These are phyloP conservation scores for Diophrys appendiculata DNA, from an alignment of 73 alveolate genomes.

Conservation along the genomic window DNA sequence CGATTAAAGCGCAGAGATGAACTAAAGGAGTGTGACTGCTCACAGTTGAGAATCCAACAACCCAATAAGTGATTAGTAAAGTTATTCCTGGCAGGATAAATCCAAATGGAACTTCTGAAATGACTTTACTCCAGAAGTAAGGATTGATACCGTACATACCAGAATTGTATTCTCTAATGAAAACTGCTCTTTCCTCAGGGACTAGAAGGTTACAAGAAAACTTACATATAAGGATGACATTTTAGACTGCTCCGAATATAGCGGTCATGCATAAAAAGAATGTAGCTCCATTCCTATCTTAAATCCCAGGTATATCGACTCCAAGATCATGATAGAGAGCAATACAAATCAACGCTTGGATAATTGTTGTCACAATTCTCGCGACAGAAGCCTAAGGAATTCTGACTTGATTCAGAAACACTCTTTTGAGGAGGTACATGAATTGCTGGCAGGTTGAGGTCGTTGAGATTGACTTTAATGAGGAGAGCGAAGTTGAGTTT, in stretches of 20 bases:
- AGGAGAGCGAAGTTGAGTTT: too few species aligned
- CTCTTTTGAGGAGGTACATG: slow-evolving; percentile 15
- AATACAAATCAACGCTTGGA: neutral
- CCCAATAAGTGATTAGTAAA: too few species aligned
- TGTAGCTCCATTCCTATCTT: slow-evolving; percentile 46
- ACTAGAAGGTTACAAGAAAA: slow-evolving; percentile 44
- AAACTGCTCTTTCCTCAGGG: slow-evolving; percentile 74
- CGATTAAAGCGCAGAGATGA: too few species aligned
- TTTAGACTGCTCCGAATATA: slow-evolving; percentile 41
- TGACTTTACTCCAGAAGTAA: slow-evolving; percentile 61
- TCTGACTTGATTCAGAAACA: slow-evolving; percentile 1
- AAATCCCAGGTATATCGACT: neutral
- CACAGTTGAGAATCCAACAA: too few species aligned
- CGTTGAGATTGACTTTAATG: neutral
- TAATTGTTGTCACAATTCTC: neutral
- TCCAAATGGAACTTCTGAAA: slow-evolving; percentile 52
- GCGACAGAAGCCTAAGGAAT: slow-evolving; percentile 14
- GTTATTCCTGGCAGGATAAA: slow-evolving; percentile 37
- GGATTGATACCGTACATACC: slow-evolving; percentile 54
- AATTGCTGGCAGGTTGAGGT: neutral
- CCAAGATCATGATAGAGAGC: slow-evolving; percentile 9
- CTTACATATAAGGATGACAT: slow-evolving; percentile 17
- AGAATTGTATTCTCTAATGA: slow-evolving; percentile 60
- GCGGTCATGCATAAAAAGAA: slow-evolving; percentile 37
- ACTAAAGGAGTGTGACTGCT: too few species aligned